A percentile compares a stretch with the other conserved stretches of the same genome.
phyloP scores from a whole-genome alignment of 805 yeast genomes.

The Kodamaea leandrae region DNA sequence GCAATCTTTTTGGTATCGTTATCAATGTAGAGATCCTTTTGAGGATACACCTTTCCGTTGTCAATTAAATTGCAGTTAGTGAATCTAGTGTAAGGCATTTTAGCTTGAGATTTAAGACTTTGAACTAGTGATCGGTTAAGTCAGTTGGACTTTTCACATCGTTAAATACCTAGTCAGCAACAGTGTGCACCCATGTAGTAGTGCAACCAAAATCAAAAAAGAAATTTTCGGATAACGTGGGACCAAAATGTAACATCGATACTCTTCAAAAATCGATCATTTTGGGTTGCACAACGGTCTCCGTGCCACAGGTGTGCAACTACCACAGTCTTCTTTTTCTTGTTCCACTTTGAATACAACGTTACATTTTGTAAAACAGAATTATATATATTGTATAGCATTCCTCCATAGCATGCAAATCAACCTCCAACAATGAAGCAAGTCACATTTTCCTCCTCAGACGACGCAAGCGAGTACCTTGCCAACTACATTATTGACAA shows the following conservation, averaged over 20 bases:
- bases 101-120: too few relatives aligned
- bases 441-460: conserved; percentile 34
- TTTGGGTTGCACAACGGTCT: background rate
- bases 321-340: too few relatives aligned
- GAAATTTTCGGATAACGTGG: conserved; percentile 4
- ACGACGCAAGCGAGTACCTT: conserved; percentile 42
- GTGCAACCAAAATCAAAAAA: conserved; percentile 1
- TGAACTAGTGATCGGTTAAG: too few relatives aligned
- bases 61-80: conserved; percentile 45
- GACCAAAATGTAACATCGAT: conserved; percentile 2
- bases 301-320: background rate
- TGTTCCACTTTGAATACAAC: too few relatives aligned
- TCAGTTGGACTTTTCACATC: background rate
- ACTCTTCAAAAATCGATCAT: too few relatives aligned
- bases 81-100: conserved; percentile 24
- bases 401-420: background rate
- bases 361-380: background rate
- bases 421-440: conserved; percentile 22
- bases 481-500: conserved; percentile 45
- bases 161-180: background rate
- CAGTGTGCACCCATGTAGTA: background rate
- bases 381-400: background rate
- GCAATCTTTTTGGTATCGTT: conserved; percentile 41
- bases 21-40: conserved; percentile 45
- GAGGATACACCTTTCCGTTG: conserved; percentile 32